Evolutionary conservation across 305 asterid genomes (phyloP), one percentile per base, ranked within the genome.

Genomic region (Fraxinus dipetala): DNA sequence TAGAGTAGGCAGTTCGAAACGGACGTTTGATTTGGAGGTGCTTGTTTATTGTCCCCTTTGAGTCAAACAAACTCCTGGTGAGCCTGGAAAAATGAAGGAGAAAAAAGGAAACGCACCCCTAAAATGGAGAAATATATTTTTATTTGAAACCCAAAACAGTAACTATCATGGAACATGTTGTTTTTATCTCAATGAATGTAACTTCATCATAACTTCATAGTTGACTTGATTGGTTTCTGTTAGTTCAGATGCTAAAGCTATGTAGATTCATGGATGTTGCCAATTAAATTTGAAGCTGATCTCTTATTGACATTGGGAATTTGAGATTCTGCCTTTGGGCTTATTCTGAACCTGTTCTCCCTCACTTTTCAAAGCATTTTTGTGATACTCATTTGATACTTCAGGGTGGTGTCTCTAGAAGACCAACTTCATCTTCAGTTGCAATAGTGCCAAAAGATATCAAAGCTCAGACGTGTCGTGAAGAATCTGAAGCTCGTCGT

Each of bases 341-440:
- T 69, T 48, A 40, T 79, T 80, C 74, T 80, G 45, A 56, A 18
- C 24, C 40, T 56, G 32, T 75, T 35, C n/a, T 82, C 75, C 18
- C 79, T 28, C 56, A 82, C 83, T 38, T 74, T 40, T 76, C 75
- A 78, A 35, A 70, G 35, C 59, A 75, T 30, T 80, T 45, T 63
- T 75, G 36, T 31, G 59, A 54, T 72, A 69, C 76, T 20, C 18
- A 24, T 75, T 78, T 65, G 45, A 61, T 86, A 75, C 87, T 88
- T 65, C 90, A 94, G 98, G 92, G 80, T 79, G 83, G 77, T 83
- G 85, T 63, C 43, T 81, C 83, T 79, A 77, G 88, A 43, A 89
- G 85, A 43, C 83, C 83, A 28, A 43, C 84, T 28, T 51, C 89
- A 82, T 83, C 86, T 86, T 78, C 89, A 77, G 79, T 65, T 80